Percentiles rank a stretch among this genome's conserved stretches.
Conservation (phyloP, 2,329 filamentous ascomycete genomes). For the Diaporthe sp. region DNA sequence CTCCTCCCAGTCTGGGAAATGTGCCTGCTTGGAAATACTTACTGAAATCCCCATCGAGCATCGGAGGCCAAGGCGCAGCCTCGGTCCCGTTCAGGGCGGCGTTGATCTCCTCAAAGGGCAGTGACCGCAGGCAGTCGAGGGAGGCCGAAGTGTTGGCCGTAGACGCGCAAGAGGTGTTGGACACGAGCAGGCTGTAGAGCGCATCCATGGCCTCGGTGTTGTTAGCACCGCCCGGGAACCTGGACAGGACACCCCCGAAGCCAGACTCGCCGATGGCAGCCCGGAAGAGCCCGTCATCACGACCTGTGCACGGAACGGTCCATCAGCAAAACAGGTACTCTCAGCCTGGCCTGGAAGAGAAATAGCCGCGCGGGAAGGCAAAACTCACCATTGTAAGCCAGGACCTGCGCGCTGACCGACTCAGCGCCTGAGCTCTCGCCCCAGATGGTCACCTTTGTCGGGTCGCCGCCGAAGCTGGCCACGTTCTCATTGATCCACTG, state of each 20-base stretch:
- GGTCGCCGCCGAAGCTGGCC: constrained; percentile 59
- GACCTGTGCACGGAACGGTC: constrained; percentile 42
- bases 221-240: constrained; percentile 52
- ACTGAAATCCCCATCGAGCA: constrained; percentile 43
- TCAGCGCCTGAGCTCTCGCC: constrained; percentile 66
- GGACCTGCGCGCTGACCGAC: constrained; percentile 60
- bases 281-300: constrained; percentile 66
- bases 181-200: constrained; percentile 48
- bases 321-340: background rate
- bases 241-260: constrained; percentile 51
- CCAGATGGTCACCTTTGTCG: constrained; percentile 63
- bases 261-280: constrained; percentile 65
- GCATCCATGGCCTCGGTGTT: constrained; percentile 48
- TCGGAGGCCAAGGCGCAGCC: constrained; percentile 34
- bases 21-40: background rate
- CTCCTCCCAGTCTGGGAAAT: background rate
- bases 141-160: constrained; percentile 47
- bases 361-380: no score
- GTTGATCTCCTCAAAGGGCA: constrained; percentile 40
- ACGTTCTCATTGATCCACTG: constrained; percentile 64
- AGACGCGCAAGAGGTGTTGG: constrained; percentile 48
- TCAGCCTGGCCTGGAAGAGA: background rate
- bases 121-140: constrained; percentile 41
- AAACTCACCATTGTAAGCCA: constrained; percentile 60
- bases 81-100: constrained; percentile 41